Percentiles rank a stretch among this genome's conserved stretches.
phyloP scores from a whole-genome alignment of 129 eudicot species.

The Calendula officinalis region DNA sequence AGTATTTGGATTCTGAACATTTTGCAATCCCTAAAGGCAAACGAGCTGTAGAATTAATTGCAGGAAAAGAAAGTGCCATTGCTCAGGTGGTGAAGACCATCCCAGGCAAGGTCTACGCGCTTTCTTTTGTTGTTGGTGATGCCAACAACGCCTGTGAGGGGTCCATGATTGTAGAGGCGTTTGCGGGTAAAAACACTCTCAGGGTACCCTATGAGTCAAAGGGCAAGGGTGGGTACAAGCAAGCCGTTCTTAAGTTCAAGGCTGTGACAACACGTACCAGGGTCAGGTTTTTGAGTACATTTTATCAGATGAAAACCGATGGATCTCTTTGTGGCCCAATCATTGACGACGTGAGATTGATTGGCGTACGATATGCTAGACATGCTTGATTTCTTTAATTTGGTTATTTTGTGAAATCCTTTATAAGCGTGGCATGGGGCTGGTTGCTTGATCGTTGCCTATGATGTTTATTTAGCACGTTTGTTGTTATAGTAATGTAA shows the following conservation, averaged over 20 bases:
- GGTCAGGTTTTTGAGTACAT: slow-evolving; percentile 62
- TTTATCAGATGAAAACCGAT: slow-evolving; percentile 72
- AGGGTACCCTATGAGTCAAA: slow-evolving; percentile 49
- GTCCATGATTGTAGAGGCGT: slow-evolving; percentile 71
- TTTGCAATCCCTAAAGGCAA: slow-evolving; percentile 76
- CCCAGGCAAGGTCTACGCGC: slow-evolving; percentile 61
- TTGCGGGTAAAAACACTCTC: slow-evolving; percentile 51
- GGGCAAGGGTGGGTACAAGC: slow-evolving; percentile 59
- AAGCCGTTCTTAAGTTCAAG: slow-evolving; percentile 48
- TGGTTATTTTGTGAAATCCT: slow-evolving; percentile 8
- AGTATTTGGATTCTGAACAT: slow-evolving; percentile 69
- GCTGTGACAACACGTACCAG: slow-evolving; percentile 48
- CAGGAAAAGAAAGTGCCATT: slow-evolving; percentile 81
- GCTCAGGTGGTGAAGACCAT: slow-evolving; percentile 72
- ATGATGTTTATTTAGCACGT: slow-evolving; percentile 36
- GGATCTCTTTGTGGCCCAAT: slow-evolving; percentile 88
- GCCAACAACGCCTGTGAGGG: slow-evolving; percentile 77
- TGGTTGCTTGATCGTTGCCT: slow-evolving; percentile 13
- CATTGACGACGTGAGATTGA: slow-evolving; percentile 67
- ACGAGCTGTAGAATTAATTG: slow-evolving; percentile 77
- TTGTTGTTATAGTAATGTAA: slow-evolving; percentile 30
- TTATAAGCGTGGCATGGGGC: slow-evolving; percentile 11
- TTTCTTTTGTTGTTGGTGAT: slow-evolving; percentile 71
- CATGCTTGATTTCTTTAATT: slow-evolving; percentile 36
- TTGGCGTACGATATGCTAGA: slow-evolving; percentile 45